Evolutionary conservation across 2,329 filamentous ascomycete genomes (phyloP).

Genomic region (Amphichorda felina): DNA sequence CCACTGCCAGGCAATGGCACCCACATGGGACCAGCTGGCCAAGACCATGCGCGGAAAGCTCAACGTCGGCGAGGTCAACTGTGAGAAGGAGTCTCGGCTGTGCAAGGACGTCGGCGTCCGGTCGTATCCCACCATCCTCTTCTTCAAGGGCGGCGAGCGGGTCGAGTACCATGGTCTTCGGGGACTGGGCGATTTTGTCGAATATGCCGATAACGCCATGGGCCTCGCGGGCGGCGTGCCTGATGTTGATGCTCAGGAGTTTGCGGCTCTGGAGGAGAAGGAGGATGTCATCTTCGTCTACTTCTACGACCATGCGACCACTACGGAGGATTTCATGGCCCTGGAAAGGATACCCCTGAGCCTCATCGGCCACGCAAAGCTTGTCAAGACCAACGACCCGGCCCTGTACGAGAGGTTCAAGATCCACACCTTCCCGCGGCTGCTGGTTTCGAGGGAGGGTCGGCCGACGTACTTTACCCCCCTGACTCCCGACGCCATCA

Average conservation of each 20-base stretch:
- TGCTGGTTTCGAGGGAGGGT: slow-evolving; percentile 81
- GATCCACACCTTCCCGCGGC: slow-evolving; percentile 91
- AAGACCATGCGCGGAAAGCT: slow-evolving; percentile 84
- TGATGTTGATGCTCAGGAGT: slow-evolving; percentile 65
- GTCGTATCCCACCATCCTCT: slow-evolving; percentile 80
- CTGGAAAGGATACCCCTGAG: slow-evolving; percentile 77
- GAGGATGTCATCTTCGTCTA: slow-evolving; percentile 96
- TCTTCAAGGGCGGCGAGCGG: slow-evolving; percentile 84
- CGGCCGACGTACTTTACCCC: slow-evolving; percentile 84
- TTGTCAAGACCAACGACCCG: slow-evolving; percentile 82
- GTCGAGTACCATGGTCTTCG: slow-evolving; percentile 89
- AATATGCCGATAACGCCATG: slow-evolving; percentile 77
- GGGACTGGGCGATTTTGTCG: slow-evolving; percentile 79
- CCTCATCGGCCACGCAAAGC: slow-evolving; percentile 80
- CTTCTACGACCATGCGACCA: slow-evolving; percentile 94
- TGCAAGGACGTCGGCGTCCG: slow-evolving; percentile 80
- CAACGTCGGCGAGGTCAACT: slow-evolving; percentile 94
- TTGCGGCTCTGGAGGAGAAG: slow-evolving; percentile 77
- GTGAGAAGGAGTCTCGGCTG: slow-evolving; percentile 72
- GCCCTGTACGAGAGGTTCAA: slow-evolving; percentile 74
- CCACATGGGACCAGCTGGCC: slow-evolving; percentile 80
- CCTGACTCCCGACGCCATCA: slow-evolving; percentile 82
- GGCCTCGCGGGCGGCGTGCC: slow-evolving; percentile 65
- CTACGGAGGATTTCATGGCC: slow-evolving; percentile 80
- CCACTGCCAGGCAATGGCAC: slow-evolving; percentile 87